These are phyloP conservation scores for Colletotrichum sp. DNA, from an alignment of 2,329 filamentous ascomycete species.

Conservation along the genomic window DNA sequence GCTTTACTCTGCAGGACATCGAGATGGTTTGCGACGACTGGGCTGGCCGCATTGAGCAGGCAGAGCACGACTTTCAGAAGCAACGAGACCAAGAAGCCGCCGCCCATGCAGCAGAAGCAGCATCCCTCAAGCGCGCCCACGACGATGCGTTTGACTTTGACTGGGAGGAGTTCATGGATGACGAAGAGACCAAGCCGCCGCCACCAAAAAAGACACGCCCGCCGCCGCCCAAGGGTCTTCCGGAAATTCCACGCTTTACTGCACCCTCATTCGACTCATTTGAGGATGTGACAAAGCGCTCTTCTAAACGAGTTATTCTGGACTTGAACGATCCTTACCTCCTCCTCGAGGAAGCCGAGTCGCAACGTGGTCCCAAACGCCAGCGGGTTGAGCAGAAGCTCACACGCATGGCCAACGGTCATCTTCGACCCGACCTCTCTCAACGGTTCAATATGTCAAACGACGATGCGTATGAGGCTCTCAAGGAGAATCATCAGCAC, in stretches of 20 bases:
- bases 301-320: conserved; percentile 80
- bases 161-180: conserved; percentile 66
- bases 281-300: conserved; percentile 71
- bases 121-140: conserved; percentile 22
- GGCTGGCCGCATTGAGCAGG: conserved; percentile 66
- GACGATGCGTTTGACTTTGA: conserved; percentile 53
- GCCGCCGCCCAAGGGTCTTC: conserved; percentile 62
- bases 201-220: conserved; percentile 72
- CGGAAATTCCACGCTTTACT: conserved; percentile 62
- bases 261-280: conserved; percentile 83
- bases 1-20: conserved; percentile 80
- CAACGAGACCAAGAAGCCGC: conserved; percentile 31
- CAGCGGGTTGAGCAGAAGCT: conserved; percentile 60
- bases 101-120: conserved; percentile 23
- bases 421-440: conserved; percentile 73
- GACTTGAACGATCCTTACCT: conserved; percentile 90
- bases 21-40: conserved; percentile 88
- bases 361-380: conserved; percentile 66
- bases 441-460: conserved; percentile 95
- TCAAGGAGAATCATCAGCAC: conserved; percentile 96
- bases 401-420: conserved; percentile 71
- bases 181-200: conserved; percentile 48
- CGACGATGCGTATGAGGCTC: conserved; percentile 90
- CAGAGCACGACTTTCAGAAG: conserved; percentile 41
- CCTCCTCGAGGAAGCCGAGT: conserved; percentile 78